Base-by-base conservation (phyloP, 768 basidiomycete genomes). In the Pholiota microspora region DNA sequence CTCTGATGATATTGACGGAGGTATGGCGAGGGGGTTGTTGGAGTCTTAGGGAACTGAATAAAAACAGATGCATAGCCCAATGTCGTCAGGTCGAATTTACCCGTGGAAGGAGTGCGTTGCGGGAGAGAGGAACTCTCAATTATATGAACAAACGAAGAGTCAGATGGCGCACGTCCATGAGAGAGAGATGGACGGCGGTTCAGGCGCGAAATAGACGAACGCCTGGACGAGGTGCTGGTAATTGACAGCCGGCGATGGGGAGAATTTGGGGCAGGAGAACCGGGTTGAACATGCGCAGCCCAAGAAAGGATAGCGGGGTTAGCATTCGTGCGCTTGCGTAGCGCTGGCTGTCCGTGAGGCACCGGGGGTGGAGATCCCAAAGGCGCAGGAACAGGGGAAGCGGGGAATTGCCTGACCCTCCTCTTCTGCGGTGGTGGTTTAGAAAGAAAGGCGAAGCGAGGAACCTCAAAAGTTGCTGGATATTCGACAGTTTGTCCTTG, bases 51-150 rank as follows among this genome's bases (percentile, higher is more conserved):
- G 56, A 86, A 67, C 40, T 80, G 79, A 13, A 88, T 71, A 65
- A 89, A 85, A 36, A 86, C 74, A 28, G 81, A 82, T 12, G 84
- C 81, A 68, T 89, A 89, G 1, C 86, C 86, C 13, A 85, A 73
- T 6, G 77, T 60, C 6, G 81, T 80, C 29, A 89, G 77, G 65
- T 88, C 81, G 13, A 80, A 80, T 49, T 82, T 76, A 56, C 74
- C 72, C 28, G 74, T 53, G 2, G 77, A 77, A 3, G 79, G 78
- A 0, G 80, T 78, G 53, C 72, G 66, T 8, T 60, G 57, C 0
- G 58, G 64, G 15, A 69, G 69, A 13, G 70, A 71, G 2, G 81
- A 74, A 7, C 77, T 77, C 28, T 77, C 73, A 57, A 79, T 64
- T 55, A 74, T 58, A 52, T 73, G 71, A 49, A 78, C 65, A 60